Base-by-base conservation (phyloP, 495 filamentous ascomycete species). In the Durotheca rogersii region DNA sequence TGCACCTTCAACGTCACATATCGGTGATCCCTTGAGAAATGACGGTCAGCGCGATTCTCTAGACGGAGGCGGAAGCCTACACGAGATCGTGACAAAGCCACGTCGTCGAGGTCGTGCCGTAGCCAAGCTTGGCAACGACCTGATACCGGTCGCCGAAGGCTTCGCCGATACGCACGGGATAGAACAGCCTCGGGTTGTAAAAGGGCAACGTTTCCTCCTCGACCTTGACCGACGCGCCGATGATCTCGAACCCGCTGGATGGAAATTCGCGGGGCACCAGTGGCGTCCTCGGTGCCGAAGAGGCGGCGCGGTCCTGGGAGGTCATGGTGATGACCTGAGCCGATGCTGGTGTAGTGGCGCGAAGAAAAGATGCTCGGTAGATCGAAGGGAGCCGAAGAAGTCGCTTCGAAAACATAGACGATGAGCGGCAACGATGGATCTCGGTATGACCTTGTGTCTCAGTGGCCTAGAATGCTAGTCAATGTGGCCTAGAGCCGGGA, bases 11-110 rank as follows among this genome's bases (percentile, higher is more conserved):
- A 41, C 12, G 38, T 4, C 10, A 14, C 11, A 25, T 44, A 16
- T 7, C 20, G 18, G 27, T 44, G 18, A 2, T 17, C 1, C 11
- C 4, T 17, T 12, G 20, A n/a, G 11, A 30, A 27, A 11, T 31
- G 25, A 7, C 16, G 5, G 15, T 45, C 18, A n/a, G 11, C 3
- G 25, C 3, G 4, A 19, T 25, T 29, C 7, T 15, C n/a, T n/a
- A 34, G 14, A n/a, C 14, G 7, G 17, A 34, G 15, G 14, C 12
- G 33, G 11, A 46, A 12, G 34, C 47, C 16, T 47, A 64, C 46
- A 65, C 37, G 2, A 73, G 61, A 64, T 75, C 68, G n/a, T 57
- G 63, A n/a, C 64, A 66, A n/a, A 77, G 62, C 73, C 70, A 80
- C 11, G 73, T 66, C 1, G 74, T 78, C 6, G 74, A 78, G 23